Percentiles rank a stretch among this genome's conserved stretches.
Evolutionary conservation across 139 green algal genomes (phyloP).

Genomic region (Zygnema circumcarinatum): DNA sequence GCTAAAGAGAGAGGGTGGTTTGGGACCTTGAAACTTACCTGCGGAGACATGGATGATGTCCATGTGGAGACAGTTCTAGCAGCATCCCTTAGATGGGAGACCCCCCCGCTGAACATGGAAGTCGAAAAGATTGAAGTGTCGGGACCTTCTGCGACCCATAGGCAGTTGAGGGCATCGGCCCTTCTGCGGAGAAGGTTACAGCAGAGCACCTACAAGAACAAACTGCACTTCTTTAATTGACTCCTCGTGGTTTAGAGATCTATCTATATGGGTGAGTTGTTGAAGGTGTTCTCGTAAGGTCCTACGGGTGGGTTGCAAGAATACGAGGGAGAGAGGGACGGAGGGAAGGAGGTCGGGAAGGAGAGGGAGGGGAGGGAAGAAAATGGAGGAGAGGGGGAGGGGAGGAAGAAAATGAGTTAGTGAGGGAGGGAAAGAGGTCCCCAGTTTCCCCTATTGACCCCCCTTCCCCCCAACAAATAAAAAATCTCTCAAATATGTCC

Average conservation of each 20-base stretch:
- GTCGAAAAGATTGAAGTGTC: background rate
- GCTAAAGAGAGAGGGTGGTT: background rate
- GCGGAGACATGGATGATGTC: slow-evolving; percentile 1
- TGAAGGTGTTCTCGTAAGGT: background rate
- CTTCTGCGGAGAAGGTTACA: background rate
- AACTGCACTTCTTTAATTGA: no score
- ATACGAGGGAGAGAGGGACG: background rate
- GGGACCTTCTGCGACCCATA: background rate
- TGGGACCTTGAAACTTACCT: background rate
- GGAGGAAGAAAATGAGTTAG: background rate
- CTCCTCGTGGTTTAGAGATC: no score
- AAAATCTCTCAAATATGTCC: background rate
- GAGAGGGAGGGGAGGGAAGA: background rate
- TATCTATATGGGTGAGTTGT: no score
- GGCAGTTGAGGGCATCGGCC: background rate
- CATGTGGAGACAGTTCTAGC: background rate
- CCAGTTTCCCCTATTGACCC: no score
- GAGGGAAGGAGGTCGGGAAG: background rate
- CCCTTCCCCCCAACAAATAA: background rate
- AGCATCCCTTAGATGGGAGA: slow-evolving; percentile 1
- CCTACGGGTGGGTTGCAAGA: background rate
- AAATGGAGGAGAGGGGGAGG: background rate
- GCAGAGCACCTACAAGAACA: background rate
- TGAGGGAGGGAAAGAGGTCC: background rate
- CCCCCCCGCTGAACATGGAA: background rate